A percentile compares a stretch with the other conserved stretches of the same genome.
Evolutionary conservation across 495 filamentous ascomycete genomes (phyloP).

Genomic region (Penicillium subrubescens): DNA sequence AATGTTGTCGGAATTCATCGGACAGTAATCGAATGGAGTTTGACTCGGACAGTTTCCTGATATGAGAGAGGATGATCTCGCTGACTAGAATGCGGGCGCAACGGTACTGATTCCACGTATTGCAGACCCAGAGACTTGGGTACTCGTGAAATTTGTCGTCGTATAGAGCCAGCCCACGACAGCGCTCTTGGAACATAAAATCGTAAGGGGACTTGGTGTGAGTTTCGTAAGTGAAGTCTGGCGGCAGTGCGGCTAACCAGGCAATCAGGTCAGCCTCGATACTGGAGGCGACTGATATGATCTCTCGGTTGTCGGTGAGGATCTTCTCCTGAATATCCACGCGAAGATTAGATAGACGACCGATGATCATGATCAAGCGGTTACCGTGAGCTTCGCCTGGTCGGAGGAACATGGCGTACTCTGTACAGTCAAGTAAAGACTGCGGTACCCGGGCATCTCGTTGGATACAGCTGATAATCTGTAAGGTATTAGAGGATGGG

Average conservation of each 20-base stretch:
- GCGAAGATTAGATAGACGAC: slow-evolving; percentile 48
- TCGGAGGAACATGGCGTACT: slow-evolving; percentile 38
- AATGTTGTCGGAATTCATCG: slow-evolving; percentile 36
- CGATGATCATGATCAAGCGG: slow-evolving; percentile 39
- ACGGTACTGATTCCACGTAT: slow-evolving; percentile 66
- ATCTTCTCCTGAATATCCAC: slow-evolving; percentile 42
- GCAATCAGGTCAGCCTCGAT: slow-evolving; percentile 54
- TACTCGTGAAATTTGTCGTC: slow-evolving; percentile 64
- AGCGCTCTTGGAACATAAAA: slow-evolving; percentile 24
- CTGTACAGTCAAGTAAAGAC: slow-evolving; percentile 37
- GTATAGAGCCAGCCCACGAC: slow-evolving; percentile 39
- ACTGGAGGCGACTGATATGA: slow-evolving; percentile 47
- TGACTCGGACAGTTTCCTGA: slow-evolving; percentile 18
- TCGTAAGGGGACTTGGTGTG: slow-evolving; percentile 28
- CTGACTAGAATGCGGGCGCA: slow-evolving; percentile 59
- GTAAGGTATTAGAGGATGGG: background rate
- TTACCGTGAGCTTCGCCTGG: slow-evolving; percentile 40
- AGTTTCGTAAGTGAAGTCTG: slow-evolving; percentile 36
- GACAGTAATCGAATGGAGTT: slow-evolving; percentile 24
- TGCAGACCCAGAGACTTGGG: slow-evolving; percentile 55
- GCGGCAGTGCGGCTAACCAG: slow-evolving; percentile 44
- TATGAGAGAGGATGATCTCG: slow-evolving; percentile 48
- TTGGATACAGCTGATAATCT: slow-evolving; percentile 48
- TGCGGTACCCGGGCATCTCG: slow-evolving; percentile 37
- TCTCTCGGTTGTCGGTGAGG: slow-evolving; percentile 42